Evolutionary conservation across 1,284 basidiomycete genomes (phyloP), one percentile per base, ranked within the genome.

Genomic region (Vanrija pseudolonga): DNA sequence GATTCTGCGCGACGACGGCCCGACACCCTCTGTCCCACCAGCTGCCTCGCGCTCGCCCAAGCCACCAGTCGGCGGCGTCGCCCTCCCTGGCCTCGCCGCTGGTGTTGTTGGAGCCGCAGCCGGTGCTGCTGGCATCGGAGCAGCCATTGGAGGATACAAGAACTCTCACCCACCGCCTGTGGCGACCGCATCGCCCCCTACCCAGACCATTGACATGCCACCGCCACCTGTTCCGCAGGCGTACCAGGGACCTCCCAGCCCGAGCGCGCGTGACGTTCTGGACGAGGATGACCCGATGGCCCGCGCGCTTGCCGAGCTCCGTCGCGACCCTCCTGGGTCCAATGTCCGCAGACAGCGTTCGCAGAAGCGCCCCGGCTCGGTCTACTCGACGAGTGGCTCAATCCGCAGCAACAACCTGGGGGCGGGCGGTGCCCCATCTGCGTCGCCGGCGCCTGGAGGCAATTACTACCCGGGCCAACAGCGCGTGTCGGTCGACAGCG

Each of bases 281-380:
- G 80, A 81, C 55, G 80, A 82, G 15, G 80, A 80, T 37, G 89
- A 92, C 71, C 89, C 89, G 0, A 80, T 92, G 56, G 86, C 85
- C 24, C 84, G 82, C 63, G 87, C 87, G 53, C 80, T 90, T 67
- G 79, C 79, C 1, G 77, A 81, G 59, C 73, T 86, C 32, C 77
- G 81, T 38, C 59, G 62, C 39, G 71, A 75, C 52, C 75, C 72
- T 1, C 74, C 72, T 8, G 72, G 69, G 12, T 65, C 73, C 11
- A 63, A 65, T 20, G 68, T 75, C 37, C 60, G 73, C 20, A 58
- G 76, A 7, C 66, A 66, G n/a, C 59, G 68, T 11, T 73, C 72
- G 22, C 65, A 71, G 53, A 66, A 73, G 20, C 63, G 73, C 26
- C 56, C 72, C 2, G 74, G 74, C 22, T 72, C 70, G 44, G 61